Percentiles rank a stretch among this genome's conserved stretches.
These are phyloP conservation scores for Nemania sp. DNA, from an alignment of 2,329 filamentous ascomycete genomes.

Conservation along the genomic window DNA sequence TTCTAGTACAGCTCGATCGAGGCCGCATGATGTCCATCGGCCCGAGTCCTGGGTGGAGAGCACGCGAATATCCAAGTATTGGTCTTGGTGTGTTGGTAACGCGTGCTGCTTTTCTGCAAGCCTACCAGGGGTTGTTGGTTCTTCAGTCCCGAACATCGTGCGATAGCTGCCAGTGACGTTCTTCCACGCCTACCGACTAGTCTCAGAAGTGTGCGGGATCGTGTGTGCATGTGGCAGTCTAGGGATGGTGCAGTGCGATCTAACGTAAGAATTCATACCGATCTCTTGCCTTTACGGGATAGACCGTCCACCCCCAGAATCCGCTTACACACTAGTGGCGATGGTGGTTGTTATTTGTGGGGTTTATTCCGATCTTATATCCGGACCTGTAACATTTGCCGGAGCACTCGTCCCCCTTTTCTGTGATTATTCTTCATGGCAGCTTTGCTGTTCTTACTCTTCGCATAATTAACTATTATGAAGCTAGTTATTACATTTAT, in stretches of 20 bases:
- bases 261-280: conserved; percentile 1
- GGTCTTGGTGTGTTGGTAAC: neutral
- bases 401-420: too few species aligned
- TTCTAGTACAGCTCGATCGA: conserved; percentile 4
- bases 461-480: too few species aligned
- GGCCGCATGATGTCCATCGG: conserved; percentile 18
- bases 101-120: conserved; percentile 1
- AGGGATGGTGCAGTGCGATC: neutral
- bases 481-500: too few species aligned
- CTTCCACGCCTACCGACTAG: neutral
- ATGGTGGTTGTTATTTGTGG: conserved; percentile 1
- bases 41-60: conserved; percentile 9
- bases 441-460: too few species aligned
- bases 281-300: conserved; percentile 19
- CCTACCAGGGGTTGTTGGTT: neutral
- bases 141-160: neutral
- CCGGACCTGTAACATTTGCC: neutral
- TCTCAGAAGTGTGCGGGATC: conserved; percentile 5
- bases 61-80: neutral
- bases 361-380: conserved; percentile 3
- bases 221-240: neutral
- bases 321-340: conserved; percentile 4
- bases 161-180: neutral
- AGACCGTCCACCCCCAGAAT: conserved; percentile 13
- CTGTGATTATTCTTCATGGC: too few species aligned